Evolutionary conservation across 2,329 filamentous ascomycete genomes (phyloP), one percentile per base, ranked within the genome.

Genomic region (Periconia sp.): DNA sequence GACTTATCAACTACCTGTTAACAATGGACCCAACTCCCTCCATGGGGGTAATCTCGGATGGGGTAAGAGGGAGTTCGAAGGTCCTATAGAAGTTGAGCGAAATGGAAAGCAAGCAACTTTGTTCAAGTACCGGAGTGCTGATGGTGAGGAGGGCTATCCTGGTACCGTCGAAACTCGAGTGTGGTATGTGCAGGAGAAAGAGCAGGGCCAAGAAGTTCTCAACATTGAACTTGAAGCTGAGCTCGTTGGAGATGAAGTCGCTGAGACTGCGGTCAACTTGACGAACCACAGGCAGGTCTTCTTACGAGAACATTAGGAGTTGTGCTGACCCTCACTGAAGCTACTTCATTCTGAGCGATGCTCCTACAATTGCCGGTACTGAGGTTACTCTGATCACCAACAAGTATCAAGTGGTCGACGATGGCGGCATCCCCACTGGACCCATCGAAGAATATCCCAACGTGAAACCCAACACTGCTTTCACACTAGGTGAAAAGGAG

Each of bases 201-300:
- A 90, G 65, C 72, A 80, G 36, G 73, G 79, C 10, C 85, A 86
- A 51, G 84, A 82, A 1, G 82, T 94, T 15, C 73, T 97, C 43
- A 85, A 85, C 43, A 88, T 95, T 36, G 94, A 97, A 70, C 97
- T 95, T 67, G 88, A 96, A 76, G 91, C 88, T 15, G 84, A 89
- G 69, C 78, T 97, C 33, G 79, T 90, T 3, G 86, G 68, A 11
- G 86, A 83, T 46, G 79, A 87, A 36, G 86, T 85, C 10, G 85
- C 92, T n/a, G 92, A 96, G 78, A 97, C 92, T 0, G 85, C 85
- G 29, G 82, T 97, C 68, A 95, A 92, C 73, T 81, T 97, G 73
- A 97, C 94, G 36, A 99, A 97, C 75, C 92, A 99, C 76, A 95
- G 89, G 87, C 90, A 71, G 56, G 76, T 68, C 7, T 19, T 15